Base-by-base conservation (phyloP, 768 basidiomycete species). In the Suillus tomentosus region DNA sequence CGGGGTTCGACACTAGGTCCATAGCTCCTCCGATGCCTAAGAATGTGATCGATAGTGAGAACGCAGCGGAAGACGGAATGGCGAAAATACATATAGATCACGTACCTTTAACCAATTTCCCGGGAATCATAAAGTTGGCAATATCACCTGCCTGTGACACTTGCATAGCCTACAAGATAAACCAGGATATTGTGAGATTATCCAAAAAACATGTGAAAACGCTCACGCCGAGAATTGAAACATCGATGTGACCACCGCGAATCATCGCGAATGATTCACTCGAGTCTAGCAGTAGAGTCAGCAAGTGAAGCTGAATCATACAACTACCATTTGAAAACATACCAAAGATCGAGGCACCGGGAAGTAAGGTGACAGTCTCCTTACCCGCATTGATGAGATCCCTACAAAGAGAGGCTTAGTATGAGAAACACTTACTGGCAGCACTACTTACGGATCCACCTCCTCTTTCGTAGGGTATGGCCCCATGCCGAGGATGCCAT, bases 41-140 rank as follows among this genome's bases (percentile, higher is more conserved):
- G 22, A 62, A 64, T 72, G n/a, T 24, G 22, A 15, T 57, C 34
- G 48, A 27, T 36, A 45, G 64, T 69, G 54, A 74, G 62, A 64
- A 63, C 50, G 50, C 19, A 14, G 31, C 56, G 7, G 54, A 48
- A 50, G 50, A 50, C 22, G 59, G 54, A 56, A 27, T 24, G 50
- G 11, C 51, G 31, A 19, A 19, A 17, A 24, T 15, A 22, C 13
- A 27, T 47, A 27, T 19, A 15, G 34, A 36, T 53, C 43, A 62
- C 68, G 19, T 66, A 85, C 90, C 91, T 81, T 92, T 94, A 36
- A 94, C 84, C 74, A 95, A 84, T 79, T 97, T 96, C 15, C 95
- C 94, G 3, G 95, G 96, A 71, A 97, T 95, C 96, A 97, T 98
- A 75, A 94, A 98, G 81, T 98, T 98, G 63, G 96, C 96, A 66